Evolutionary conservation across 805 yeast genomes (phyloP).

Genomic region (Jamesozyma jinghongensis): DNA sequence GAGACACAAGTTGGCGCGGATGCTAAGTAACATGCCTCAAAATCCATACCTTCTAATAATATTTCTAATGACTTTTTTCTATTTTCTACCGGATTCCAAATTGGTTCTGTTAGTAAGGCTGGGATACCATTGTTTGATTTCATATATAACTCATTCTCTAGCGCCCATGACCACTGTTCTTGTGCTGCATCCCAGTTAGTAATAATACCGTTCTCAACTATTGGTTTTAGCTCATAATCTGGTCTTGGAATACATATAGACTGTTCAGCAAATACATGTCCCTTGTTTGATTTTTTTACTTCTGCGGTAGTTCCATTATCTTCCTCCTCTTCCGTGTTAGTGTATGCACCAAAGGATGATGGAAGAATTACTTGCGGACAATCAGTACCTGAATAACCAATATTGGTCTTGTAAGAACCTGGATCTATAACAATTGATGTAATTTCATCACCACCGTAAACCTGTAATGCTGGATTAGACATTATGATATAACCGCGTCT

Average conservation of each 20-base stretch:
- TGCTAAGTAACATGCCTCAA: slow-evolving; percentile 75
- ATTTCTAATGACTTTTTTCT: slow-evolving; percentile 64
- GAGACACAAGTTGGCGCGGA: slow-evolving; percentile 82
- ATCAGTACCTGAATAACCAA: slow-evolving; percentile 92
- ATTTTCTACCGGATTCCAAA: slow-evolving; percentile 66
- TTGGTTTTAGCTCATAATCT: slow-evolving; percentile 44
- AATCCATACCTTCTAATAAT: slow-evolving; percentile 56
- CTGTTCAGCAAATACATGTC: slow-evolving; percentile 31
- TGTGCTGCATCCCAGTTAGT: slow-evolving; percentile 80
- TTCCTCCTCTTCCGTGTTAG: slow-evolving; percentile 12
- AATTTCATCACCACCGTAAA: slow-evolving; percentile 66
- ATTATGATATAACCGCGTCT: slow-evolving; percentile 7
- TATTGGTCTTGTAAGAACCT: slow-evolving; percentile 73
- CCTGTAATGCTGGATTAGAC: slow-evolving; percentile 39
- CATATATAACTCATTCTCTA: slow-evolving; percentile 42
- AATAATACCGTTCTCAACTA: slow-evolving; percentile 53
- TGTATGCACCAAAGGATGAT: slow-evolving; percentile 45
- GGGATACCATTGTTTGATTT: slow-evolving; percentile 41
- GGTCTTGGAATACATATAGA: slow-evolving; percentile 44
- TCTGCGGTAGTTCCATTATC: slow-evolving; percentile 2
- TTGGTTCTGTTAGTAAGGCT: slow-evolving; percentile 73
- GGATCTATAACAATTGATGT: slow-evolving; percentile 88
- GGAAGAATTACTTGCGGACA: slow-evolving; percentile 70
- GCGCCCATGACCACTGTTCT: slow-evolving; percentile 60
- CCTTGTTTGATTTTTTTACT: slow-evolving; percentile 13